Conservation (phyloP, 2,329 filamentous ascomycete genomes). For the Leptographium radiaticola region DNA sequence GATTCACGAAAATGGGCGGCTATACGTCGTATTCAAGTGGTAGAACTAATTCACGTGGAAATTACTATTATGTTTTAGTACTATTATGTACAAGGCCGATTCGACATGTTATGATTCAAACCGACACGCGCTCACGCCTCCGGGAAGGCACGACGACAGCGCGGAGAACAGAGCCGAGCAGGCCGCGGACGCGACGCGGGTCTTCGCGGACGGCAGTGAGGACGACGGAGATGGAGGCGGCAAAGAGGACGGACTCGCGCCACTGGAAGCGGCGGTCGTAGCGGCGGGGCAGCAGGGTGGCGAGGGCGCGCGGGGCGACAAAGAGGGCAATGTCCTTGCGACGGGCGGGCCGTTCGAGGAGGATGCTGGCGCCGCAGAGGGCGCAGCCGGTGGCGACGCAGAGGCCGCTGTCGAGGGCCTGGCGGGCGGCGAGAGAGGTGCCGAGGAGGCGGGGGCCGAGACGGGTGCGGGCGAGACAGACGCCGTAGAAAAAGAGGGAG, state of each 20-base stretch:
- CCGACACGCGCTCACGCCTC: no score
- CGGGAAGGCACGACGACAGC: constrained; percentile 26
- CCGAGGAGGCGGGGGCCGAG: constrained; percentile 57
- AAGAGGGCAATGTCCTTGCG: constrained; percentile 69
- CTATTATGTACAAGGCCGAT: no score
- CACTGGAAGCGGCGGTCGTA: constrained; percentile 52
- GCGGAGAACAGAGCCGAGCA: constrained; percentile 49
- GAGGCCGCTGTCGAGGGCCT: constrained; percentile 46
- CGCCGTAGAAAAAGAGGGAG: constrained; percentile 69
- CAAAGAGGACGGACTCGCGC: constrained; percentile 54
- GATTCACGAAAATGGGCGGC: no score
- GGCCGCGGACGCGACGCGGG: constrained; percentile 48
- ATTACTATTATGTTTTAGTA: no score
- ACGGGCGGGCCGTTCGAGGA: constrained; percentile 53
- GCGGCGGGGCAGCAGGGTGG: constrained; percentile 57
- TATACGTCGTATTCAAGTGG: no score
- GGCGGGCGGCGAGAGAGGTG: constrained; percentile 30
- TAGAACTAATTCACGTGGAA: no score
- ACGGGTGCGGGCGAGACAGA: constrained; percentile 64
- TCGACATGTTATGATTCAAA: no score
- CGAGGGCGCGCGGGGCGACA: constrained; percentile 65
- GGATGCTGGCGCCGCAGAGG: constrained; percentile 70
- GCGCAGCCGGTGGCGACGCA: constrained; percentile 61
- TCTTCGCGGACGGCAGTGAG: constrained; percentile 54
- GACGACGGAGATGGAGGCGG: constrained; percentile 55